Base-by-base conservation (phyloP, 225 moss, liverwort and hornwort species). In the Sphagnum contortum region DNA sequence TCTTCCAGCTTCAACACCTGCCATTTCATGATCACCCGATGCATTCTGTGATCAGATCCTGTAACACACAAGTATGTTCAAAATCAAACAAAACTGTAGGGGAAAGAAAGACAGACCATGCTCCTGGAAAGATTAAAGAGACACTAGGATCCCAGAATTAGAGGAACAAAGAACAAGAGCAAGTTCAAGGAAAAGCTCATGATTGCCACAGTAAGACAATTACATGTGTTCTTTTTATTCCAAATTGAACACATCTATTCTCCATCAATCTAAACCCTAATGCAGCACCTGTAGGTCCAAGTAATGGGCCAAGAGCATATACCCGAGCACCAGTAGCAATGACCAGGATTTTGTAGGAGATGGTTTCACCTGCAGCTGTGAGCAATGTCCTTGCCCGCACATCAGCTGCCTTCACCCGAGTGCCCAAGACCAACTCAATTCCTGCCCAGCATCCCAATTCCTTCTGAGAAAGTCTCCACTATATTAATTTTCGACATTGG, bases 1-100 rank as follows among this genome's bases (percentile, higher is more conserved):
- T 98, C 92, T 73, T 93, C 96, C 78, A 98, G 72, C 85, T 76
- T 87, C 90, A 98, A 84, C 58, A 80, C 92, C 96, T 96, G 85
- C 71, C 64, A 29, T 29, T 29, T 9, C 54, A 9, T 10, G 45
- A 62, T 4, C 13, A 12, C 12, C n/a, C 1, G n/a, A 9, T 9
- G 9, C n/a, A 56, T 56, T 9, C 55, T n/a, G 9, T 56, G 9
- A 56, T 29, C 29, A 29, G 29, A 29, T 29, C 29, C 29, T 29
- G 29, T 29, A 62, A 62, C 3, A 47, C 45, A 62, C 4, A 62
- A 29, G 1, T 29, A 29, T 29, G 29, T 29, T 29, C 29, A 29
- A 29, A 29, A 29, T 29, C 29, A 29, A 29, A 29, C 29, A 29
- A 29, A 29, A 29, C 29, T 29, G 29, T 29, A 29, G 29, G 29